Base-by-base conservation (phyloP, 371 early-diverging fungal species). In the Mortierella sp. region DNA sequence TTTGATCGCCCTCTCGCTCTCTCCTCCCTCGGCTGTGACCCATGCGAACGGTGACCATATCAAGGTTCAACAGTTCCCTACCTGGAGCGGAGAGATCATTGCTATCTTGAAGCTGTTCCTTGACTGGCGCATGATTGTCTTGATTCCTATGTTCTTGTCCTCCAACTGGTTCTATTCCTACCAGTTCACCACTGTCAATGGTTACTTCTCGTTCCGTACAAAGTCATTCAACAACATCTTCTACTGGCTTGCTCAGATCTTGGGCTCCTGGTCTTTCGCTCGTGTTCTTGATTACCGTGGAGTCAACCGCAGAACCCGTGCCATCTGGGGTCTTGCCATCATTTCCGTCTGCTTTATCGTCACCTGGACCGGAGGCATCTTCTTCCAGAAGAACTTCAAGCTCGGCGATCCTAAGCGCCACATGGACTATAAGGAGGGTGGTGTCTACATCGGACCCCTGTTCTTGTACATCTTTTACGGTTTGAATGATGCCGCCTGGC, bases 91-190 rank as follows among this genome's bases (percentile, higher is more conserved):
- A 15, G 92, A 93, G 67, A 66, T 87, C 16, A 64, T 84, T 16
- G 86, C 86, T 29, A 84, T 90, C 25, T 23, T 89, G 23, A 81
- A 82, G 63, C 84, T 91, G 14, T 92, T 92, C 84, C 70, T 75
- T 37, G 88, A 92, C 65, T 87, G 86, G 83, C 83, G 82, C 58
- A 84, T 92, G 77, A 59, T 87, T 7, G 65, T 82, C 30, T 71
- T 93, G 43, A 66, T 87, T 14, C 92, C 92, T 18, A 82, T 91
- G 69, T 91, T 89, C 72, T 73, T 91, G 53, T 84, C 91, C 18
- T 90, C 90, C 62, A 92, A 93, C 67, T 91, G 89, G 85, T 92
- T 90, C 83, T 92, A 91, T 74, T 83, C 90, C 2, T 92, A 91
- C 74, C 92, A 92, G 68, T 86, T 29, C 74, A 86, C 62, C 37